Percentiles rank a stretch among this genome's conserved stretches.
Conservation (phyloP, 257 asterid genomes). For the Ophiorrhiza pumila region DNA sequence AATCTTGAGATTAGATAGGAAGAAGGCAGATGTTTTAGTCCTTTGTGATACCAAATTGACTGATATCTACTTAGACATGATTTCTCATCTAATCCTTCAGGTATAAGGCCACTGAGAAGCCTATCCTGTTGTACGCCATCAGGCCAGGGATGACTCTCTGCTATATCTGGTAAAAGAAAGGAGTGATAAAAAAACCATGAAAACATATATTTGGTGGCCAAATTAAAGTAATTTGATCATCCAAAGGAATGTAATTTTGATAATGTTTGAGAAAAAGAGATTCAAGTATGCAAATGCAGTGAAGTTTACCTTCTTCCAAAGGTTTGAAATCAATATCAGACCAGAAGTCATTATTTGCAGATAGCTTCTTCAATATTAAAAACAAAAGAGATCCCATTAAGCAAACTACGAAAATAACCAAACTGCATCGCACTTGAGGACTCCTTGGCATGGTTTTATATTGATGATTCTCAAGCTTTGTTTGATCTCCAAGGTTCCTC, state of each 20-base stretch:
- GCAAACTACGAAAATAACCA: slow-evolving; percentile 34
- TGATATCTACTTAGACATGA: slow-evolving; percentile 71
- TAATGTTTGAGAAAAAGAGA: neutral
- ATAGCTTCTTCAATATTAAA: slow-evolving; percentile 34
- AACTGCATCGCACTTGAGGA: neutral
- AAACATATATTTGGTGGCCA: too few species aligned
- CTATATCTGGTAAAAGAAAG: slow-evolving; percentile 30
- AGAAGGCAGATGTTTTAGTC: slow-evolving; percentile 38
- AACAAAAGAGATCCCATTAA: slow-evolving; percentile 58
- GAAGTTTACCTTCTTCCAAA: slow-evolving; percentile 41
- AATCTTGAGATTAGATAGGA: slow-evolving; percentile 59
- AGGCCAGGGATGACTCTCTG: slow-evolving; percentile 25
- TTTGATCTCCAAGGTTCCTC: neutral
- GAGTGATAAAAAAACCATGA: too few species aligned
- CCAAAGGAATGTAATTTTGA: neutral
- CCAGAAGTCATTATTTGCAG: slow-evolving; percentile 45
- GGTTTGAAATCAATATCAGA: slow-evolving; percentile 31
- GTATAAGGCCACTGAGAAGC: slow-evolving; percentile 59
- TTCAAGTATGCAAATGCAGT: neutral
- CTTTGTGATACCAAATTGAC: slow-evolving; percentile 47
- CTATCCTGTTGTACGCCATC: slow-evolving; percentile 36
- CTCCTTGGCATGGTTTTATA: neutral
- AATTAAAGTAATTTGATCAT: too few species aligned
- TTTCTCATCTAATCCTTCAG: slow-evolving; percentile 54
- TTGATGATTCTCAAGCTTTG: slow-evolving; percentile 6